Evolutionary conservation across 2,329 filamentous ascomycete genomes (phyloP).

Genomic region (Pestalotiopsis sp.): DNA sequence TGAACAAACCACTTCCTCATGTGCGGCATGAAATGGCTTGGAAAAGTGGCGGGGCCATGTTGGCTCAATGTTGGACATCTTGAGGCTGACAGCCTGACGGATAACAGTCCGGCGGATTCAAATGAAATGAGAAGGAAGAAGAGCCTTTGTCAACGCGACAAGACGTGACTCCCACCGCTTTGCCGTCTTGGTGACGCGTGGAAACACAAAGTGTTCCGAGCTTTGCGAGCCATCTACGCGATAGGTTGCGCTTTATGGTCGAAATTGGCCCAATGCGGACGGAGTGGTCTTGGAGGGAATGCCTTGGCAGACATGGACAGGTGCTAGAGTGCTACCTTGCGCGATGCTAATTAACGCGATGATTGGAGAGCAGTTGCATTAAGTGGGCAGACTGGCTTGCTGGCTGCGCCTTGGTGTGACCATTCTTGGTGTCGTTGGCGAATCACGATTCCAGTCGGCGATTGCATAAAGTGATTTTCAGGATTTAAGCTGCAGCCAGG

Average conservation of each 20-base stretch:
- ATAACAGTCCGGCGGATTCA: background rate
- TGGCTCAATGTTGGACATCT: background rate
- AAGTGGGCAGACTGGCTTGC: background rate
- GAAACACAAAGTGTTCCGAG: conserved; percentile 24
- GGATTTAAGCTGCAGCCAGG: conserved; percentile 19
- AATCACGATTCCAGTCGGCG: conserved; percentile 20
- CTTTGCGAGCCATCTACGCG: background rate
- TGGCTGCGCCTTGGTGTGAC: conserved; percentile 21
- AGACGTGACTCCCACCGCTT: conserved; percentile 22
- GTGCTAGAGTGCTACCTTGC: background rate
- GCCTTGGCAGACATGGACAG: background rate
- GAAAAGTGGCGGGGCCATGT: background rate
- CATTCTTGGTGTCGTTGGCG: conserved; percentile 14
- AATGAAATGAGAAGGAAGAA: background rate
- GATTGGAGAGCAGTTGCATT: conserved; percentile 25
- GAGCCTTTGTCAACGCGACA: conserved; percentile 29
- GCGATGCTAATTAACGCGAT: conserved; percentile 24
- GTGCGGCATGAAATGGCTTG: background rate
- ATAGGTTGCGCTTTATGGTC: conserved; percentile 15
- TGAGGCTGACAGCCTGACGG: background rate
- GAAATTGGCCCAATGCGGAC: conserved; percentile 8
- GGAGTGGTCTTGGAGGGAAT: background rate
- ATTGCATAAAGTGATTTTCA: conserved; percentile 25
- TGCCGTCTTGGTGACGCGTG: conserved; percentile 25
- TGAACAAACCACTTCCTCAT: background rate